phyloP scores from a whole-genome alignment of 2,329 filamentous ascomycete genomes.

The Paecilomyces dactylethromorphus region DNA sequence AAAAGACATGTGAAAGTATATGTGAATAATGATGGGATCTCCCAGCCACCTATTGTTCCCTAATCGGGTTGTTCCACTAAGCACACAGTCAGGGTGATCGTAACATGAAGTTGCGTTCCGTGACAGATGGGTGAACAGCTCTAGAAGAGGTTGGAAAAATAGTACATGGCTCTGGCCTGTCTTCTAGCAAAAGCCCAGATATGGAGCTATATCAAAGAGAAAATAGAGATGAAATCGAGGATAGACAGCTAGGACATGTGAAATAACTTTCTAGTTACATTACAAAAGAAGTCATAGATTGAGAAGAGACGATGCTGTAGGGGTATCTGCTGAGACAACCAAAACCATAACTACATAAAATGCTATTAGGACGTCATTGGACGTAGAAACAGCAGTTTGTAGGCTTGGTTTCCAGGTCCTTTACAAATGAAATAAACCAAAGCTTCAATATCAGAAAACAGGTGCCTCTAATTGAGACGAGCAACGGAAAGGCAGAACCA shows the following conservation, averaged over 20 bases:
- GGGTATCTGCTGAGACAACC: too few species aligned
- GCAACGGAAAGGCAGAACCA: neutral
- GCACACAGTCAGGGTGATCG: neutral
- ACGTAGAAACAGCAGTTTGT: neutral
- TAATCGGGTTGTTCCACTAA: neutral
- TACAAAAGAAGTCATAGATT: too few species aligned
- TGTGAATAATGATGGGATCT: neutral
- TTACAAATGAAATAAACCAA: neutral
- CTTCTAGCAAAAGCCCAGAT: neutral
- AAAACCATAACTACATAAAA: too few species aligned
- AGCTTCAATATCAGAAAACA: neutral
- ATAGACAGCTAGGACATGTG: too few species aligned
- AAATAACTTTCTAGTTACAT: too few species aligned
- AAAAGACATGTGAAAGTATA: neutral
- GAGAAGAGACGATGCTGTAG: too few species aligned
- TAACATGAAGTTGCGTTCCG: neutral
- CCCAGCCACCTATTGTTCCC: neutral
- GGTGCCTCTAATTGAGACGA: neutral
- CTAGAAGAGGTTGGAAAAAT: neutral
- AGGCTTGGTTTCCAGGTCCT: neutral
- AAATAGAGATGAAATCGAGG: neutral
- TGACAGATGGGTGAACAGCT: neutral
- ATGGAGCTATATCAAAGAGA: neutral
- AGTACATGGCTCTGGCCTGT: neutral
- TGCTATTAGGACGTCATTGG: too few species aligned